Conservation (phyloP, 306 rosid species). For the Trifolium repens region DNA sequence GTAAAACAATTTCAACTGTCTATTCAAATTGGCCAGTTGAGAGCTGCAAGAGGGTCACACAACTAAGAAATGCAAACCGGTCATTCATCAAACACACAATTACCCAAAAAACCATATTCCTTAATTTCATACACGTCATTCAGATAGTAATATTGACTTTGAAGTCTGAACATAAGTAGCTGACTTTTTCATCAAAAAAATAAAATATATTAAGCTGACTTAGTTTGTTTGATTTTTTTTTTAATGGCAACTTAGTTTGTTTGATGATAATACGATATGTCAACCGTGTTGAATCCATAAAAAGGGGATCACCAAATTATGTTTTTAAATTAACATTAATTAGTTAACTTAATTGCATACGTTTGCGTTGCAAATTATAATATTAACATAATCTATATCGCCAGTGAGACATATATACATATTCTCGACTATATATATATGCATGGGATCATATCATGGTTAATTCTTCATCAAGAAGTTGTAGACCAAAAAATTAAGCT, state of each 20-base stretch:
- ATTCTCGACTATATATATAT: neutral
- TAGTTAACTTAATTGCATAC: constrained; percentile 16
- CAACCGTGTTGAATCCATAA: constrained; percentile 8
- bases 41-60: too few relatives aligned
- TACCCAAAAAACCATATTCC: too few relatives aligned
- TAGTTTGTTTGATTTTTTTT: neutral
- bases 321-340: neutral
- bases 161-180: too few relatives aligned
- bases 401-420: neutral
- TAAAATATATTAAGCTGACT: neutral
- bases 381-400: neutral
- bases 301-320: constrained; percentile 1
- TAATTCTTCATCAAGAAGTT: constrained; percentile 1
- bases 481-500: neutral
- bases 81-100: too few relatives aligned
- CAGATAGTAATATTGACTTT: too few relatives aligned
- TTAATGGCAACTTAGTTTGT: neutral
- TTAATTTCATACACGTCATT: too few relatives aligned
- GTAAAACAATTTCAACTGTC: too few relatives aligned
- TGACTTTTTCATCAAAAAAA: too few relatives aligned
- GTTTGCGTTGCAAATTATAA: neutral
- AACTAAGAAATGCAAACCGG: too few relatives aligned
- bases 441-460: constrained; percentile 1
- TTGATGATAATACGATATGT: neutral
- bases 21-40: too few relatives aligned